These are phyloP conservation scores for Wickerhamiella infanticola DNA, from an alignment of 1,139 yeast species.

Conservation along the genomic window DNA sequence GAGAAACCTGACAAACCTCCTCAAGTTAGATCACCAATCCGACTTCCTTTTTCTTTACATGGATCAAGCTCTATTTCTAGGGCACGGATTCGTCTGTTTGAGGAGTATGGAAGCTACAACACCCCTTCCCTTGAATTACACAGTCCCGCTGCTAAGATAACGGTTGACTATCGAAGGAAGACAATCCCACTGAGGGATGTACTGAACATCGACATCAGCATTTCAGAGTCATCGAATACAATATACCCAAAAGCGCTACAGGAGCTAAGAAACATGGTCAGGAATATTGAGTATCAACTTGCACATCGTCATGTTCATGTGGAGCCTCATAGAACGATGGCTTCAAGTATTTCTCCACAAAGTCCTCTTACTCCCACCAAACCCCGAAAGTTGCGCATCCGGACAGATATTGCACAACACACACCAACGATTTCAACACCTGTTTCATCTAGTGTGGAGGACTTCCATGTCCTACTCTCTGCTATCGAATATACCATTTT, in stretches of 20 bases:
- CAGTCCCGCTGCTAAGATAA: slow-evolving; percentile 61
- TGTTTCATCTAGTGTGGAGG: slow-evolving; percentile 39
- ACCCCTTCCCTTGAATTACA: slow-evolving; percentile 45
- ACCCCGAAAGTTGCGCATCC: background rate
- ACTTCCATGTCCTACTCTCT: slow-evolving; percentile 17
- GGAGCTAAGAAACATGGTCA: slow-evolving; percentile 42
- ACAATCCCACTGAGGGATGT: slow-evolving; percentile 30
- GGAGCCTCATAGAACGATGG: background rate
- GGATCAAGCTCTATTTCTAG: slow-evolving; percentile 10
- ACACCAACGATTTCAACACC: slow-evolving; percentile 65
- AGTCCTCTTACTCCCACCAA: background rate
- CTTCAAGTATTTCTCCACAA: background rate
- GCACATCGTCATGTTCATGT: background rate
- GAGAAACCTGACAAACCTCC: background rate
- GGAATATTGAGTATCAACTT: slow-evolving; percentile 11
- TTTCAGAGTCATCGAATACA: slow-evolving; percentile 60
- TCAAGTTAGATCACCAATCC: background rate
- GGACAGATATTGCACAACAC: slow-evolving; percentile 36
- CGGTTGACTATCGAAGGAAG: slow-evolving; percentile 26
- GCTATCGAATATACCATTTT: slow-evolving; percentile 37
- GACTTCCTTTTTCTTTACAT: slow-evolving; percentile 7
- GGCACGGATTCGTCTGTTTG: slow-evolving; percentile 11
- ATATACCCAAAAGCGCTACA: slow-evolving; percentile 68
- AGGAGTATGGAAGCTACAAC: slow-evolving; percentile 8
- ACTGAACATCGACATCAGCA: slow-evolving; percentile 35